Percentiles rank a stretch among this genome's conserved stretches.
phyloP scores from a whole-genome alignment of 306 rosid species.

The Datisca glomerata region DNA sequence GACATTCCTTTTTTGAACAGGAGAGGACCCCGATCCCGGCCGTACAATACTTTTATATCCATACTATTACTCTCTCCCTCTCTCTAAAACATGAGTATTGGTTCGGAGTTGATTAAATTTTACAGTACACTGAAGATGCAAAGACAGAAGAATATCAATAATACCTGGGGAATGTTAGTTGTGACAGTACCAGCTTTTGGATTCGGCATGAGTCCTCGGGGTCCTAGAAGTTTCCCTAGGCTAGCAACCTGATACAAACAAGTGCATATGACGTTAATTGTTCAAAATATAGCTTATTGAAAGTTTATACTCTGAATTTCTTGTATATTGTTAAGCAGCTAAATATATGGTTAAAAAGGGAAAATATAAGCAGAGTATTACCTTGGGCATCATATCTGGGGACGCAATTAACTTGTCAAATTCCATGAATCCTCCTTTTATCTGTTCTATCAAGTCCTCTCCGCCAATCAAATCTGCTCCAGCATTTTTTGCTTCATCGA shows the following conservation, averaged over 20 bases:
- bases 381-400: slow-evolving; percentile 99
- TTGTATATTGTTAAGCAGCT: too few species aligned
- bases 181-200: slow-evolving; percentile 99
- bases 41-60: too few species aligned
- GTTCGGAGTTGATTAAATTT: too few species aligned
- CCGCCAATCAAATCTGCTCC: slow-evolving; percentile 99
- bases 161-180: slow-evolving; percentile 89
- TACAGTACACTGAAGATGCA: too few species aligned
- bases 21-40: too few species aligned
- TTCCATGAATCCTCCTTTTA: slow-evolving; percentile 97
- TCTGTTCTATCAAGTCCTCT: slow-evolving; percentile 96
- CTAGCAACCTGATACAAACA: slow-evolving; percentile 71
- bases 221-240: slow-evolving; percentile 95
- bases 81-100: too few species aligned
- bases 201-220: slow-evolving; percentile 99
- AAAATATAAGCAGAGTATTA: slow-evolving; percentile 28
- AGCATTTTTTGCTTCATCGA: slow-evolving; percentile 91
- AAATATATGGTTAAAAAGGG: slow-evolving; percentile 1
- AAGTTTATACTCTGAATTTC: too few species aligned
- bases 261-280: slow-evolving; percentile 11
- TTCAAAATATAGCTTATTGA: too few species aligned
- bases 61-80: too few species aligned
- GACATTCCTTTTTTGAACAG: too few species aligned
- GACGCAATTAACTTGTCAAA: slow-evolving; percentile 97
- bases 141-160: too few species aligned